Evolutionary conservation across 2,329 filamentous ascomycete genomes (phyloP).

Genomic region (Botryosphaeria dothidea): DNA sequence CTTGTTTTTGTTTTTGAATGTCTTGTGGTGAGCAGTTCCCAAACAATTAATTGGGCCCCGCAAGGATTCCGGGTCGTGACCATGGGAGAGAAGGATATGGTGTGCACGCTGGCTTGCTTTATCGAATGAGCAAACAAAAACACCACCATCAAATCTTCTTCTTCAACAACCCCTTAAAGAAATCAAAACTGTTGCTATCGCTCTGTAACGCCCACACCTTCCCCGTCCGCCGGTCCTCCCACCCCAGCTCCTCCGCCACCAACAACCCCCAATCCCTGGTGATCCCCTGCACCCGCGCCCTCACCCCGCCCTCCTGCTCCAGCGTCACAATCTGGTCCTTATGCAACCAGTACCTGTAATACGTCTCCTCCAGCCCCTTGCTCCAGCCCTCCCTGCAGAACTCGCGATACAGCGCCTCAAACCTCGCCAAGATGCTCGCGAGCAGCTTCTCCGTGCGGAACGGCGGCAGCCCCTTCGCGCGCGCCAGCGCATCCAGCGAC

Average conservation of each 20-base stretch:
- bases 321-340: constrained; percentile 65
- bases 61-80: too few species aligned
- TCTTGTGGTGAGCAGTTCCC: too few species aligned
- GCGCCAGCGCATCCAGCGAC: constrained; percentile 73
- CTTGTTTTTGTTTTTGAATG: too few species aligned
- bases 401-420: constrained; percentile 74
- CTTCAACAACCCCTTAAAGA: constrained; percentile 84
- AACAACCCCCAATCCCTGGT: constrained; percentile 90
- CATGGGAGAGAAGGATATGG: too few species aligned
- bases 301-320: constrained; percentile 74
- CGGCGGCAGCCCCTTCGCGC: constrained; percentile 46
- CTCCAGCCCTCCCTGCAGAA: constrained; percentile 80
- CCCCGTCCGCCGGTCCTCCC: constrained; percentile 72
- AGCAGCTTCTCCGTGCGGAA: constrained; percentile 79
- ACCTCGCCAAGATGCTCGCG: constrained; percentile 73
- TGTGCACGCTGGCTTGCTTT: too few species aligned
- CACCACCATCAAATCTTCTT: constrained; percentile 64
- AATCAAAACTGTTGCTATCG: constrained; percentile 98
- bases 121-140: too few species aligned
- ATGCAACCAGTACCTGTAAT: constrained; percentile 47
- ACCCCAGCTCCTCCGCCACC: constrained; percentile 77
- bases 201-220: constrained; percentile 84
- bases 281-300: constrained; percentile 80
- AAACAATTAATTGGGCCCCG: too few species aligned
- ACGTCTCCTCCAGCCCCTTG: constrained; percentile 34